Percentiles rank a stretch among this genome's conserved stretches.
Conservation (phyloP, 208 protist species). For the Porcisia hertigi region DNA sequence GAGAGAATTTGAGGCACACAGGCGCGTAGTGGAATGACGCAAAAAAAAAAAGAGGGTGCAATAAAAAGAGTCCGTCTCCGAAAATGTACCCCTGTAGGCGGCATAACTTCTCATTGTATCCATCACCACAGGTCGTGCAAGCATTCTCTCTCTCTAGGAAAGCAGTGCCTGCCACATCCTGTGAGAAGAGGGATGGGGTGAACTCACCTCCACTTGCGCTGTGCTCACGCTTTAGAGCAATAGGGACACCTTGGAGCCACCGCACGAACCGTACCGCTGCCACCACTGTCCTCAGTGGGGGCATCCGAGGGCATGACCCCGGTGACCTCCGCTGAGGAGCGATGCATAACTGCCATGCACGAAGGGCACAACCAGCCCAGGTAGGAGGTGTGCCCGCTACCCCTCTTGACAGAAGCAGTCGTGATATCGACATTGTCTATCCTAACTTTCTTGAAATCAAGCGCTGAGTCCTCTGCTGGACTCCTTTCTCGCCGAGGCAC, state of each 20-base stretch:
- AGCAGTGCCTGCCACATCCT: neutral
- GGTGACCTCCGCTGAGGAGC: conserved; percentile 28
- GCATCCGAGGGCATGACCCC: conserved; percentile 11
- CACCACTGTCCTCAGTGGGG: conserved; percentile 1
- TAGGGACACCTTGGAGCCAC: conserved; percentile 31
- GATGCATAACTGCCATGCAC: conserved; percentile 66
- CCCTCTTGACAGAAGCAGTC: neutral
- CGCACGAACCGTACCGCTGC: neutral
- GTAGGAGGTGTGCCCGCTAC: conserved; percentile 26
- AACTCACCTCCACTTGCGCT: neutral
- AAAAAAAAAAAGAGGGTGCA: neutral
- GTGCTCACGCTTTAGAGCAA: conserved; percentile 16
- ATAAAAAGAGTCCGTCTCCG: neutral
- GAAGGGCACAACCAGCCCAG: conserved; percentile 72
- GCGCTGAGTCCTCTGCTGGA: neutral
- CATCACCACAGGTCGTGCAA: neutral
- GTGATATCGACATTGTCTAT: neutral
- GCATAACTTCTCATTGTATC: neutral
- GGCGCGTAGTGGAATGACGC: too few relatives aligned
- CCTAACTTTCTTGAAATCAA: neutral
- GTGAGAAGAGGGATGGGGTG: neutral
- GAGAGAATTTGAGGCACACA: neutral
- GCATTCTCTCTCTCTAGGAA: neutral
- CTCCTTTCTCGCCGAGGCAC: neutral
- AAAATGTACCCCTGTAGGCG: neutral